Evolutionary conservation across 2,329 filamentous ascomycete species (phyloP).

Genomic region (Colletotrichum spaethianum): DNA sequence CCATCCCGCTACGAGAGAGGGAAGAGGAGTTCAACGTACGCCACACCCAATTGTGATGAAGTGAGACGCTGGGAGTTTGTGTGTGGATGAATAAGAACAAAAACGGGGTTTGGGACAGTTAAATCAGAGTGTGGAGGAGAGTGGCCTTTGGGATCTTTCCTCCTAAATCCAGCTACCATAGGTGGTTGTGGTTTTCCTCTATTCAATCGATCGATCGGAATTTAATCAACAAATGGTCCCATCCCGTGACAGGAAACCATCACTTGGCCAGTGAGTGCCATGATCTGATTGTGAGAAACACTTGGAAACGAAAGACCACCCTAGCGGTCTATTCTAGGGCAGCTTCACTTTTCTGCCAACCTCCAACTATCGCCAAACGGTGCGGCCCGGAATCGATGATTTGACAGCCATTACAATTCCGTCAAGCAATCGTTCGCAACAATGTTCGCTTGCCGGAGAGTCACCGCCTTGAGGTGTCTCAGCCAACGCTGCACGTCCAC

Average conservation of each 20-base stretch:
- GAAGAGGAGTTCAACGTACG: constrained; percentile 15
- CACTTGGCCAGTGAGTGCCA: constrained; percentile 20
- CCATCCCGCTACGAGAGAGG: constrained; percentile 25
- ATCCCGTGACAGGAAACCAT: neutral
- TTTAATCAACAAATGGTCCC: constrained; percentile 2
- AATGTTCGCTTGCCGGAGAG: constrained; percentile 10
- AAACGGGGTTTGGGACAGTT: constrained; percentile 29
- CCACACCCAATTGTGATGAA: constrained; percentile 30
- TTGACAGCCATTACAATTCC: neutral
- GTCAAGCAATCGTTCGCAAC: neutral
- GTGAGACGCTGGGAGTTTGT: constrained; percentile 29
- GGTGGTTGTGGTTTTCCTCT: constrained; percentile 27
- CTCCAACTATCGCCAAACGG: neutral
- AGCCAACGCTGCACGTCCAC: constrained; percentile 23
- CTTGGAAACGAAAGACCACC: neutral
- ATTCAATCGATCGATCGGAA: constrained; percentile 23
- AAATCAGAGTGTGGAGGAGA: constrained; percentile 21
- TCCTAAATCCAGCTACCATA: constrained; percentile 15
- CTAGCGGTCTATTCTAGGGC: too few relatives aligned
- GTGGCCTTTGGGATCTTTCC: constrained; percentile 6
- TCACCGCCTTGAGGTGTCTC: constrained; percentile 35
- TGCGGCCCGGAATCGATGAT: neutral
- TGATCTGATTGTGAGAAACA: constrained; percentile 1
- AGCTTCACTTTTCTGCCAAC: neutral
- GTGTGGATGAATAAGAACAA: constrained; percentile 22